Evolutionary conservation across 2,329 filamentous ascomycete genomes (phyloP).

Genomic region (Ceratocystis smalleyi): DNA sequence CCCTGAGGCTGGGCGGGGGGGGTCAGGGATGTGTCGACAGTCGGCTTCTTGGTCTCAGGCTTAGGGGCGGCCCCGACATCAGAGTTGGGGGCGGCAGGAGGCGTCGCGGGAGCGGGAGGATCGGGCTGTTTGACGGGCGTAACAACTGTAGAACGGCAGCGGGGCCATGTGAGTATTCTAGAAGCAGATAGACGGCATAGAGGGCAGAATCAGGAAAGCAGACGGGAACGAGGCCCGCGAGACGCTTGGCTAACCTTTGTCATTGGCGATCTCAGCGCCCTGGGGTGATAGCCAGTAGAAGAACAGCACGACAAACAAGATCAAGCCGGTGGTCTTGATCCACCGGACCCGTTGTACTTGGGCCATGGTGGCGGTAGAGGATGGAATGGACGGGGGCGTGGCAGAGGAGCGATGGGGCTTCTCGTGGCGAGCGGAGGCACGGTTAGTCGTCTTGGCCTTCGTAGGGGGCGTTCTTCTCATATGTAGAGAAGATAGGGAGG

Average conservation of each 20-base stretch:
- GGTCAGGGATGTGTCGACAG: slow-evolving; percentile 2
- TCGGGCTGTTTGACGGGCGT: slow-evolving; percentile 5
- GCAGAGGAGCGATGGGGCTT: slow-evolving; percentile 44
- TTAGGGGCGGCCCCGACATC: slow-evolving; percentile 2
- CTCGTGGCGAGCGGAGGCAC: slow-evolving; percentile 44
- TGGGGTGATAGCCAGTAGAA: slow-evolving; percentile 49
- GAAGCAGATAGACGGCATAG: not conserved
- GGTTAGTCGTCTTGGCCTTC: slow-evolving; percentile 44
- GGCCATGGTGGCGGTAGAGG: slow-evolving; percentile 33
- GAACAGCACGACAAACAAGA: slow-evolving; percentile 43
- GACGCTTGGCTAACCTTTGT: slow-evolving; percentile 22
- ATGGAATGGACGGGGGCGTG: slow-evolving; percentile 30
- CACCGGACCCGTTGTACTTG: slow-evolving; percentile 51
- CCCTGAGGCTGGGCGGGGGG: slow-evolving; percentile 23
- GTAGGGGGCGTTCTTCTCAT: slow-evolving; percentile 54
- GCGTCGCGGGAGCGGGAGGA: slow-evolving; percentile 8
- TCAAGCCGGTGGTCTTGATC: slow-evolving; percentile 48
- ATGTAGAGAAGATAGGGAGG: not conserved
- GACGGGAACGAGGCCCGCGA: slow-evolving; percentile 16
- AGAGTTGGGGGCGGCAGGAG: slow-evolving; percentile 13
- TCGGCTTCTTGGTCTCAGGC: slow-evolving; percentile 8
- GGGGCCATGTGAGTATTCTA: not conserved
- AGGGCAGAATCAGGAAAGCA: slow-evolving; percentile 9
- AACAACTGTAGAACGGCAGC: not conserved
- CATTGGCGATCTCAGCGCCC: slow-evolving; percentile 39